Percentiles rank a stretch among this genome's conserved stretches.
These are phyloP conservation scores for Cytospora paraplurivora DNA, from an alignment of 2,329 filamentous ascomycete genomes.

Conservation along the genomic window DNA sequence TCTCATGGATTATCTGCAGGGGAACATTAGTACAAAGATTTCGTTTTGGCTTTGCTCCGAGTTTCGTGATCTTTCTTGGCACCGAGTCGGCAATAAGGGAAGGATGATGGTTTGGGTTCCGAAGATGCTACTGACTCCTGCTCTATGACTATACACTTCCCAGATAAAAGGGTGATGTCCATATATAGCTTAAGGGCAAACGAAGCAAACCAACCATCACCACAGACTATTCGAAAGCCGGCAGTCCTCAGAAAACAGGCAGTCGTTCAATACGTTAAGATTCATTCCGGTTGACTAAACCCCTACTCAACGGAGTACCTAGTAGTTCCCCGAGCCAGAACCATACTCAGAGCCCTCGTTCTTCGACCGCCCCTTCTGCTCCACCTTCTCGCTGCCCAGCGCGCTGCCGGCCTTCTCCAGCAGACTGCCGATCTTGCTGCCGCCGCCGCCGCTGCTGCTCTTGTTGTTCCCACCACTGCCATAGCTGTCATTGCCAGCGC, in stretches of 20 bases:
- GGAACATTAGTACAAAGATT: too few relatives aligned
- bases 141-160: too few relatives aligned
- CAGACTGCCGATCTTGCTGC: slow-evolving; percentile 57
- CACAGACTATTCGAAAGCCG: too few relatives aligned
- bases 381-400: slow-evolving; percentile 50
- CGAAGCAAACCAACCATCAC: too few relatives aligned
- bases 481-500: slow-evolving; percentile 28
- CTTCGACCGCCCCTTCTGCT: slow-evolving; percentile 53
- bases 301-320: not conserved
- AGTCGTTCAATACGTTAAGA: not conserved
- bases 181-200: too few relatives aligned
- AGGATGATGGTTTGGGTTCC: too few relatives aligned
- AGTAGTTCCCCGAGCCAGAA: slow-evolving; percentile 22
- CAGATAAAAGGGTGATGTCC: too few relatives aligned
- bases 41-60: too few relatives aligned
- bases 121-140: too few relatives aligned
- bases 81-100: too few relatives aligned
- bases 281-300: not conserved
- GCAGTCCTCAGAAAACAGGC: not conserved
- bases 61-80: too few relatives aligned
- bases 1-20: too few relatives aligned
- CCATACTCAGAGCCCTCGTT: slow-evolving; percentile 43
- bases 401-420: slow-evolving; percentile 59
- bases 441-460: slow-evolving; percentile 29
- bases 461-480: slow-evolving; percentile 31